Conservation (phyloP, 2,329 filamentous ascomycete genomes). For the Colletotrichum eremochloae region DNA sequence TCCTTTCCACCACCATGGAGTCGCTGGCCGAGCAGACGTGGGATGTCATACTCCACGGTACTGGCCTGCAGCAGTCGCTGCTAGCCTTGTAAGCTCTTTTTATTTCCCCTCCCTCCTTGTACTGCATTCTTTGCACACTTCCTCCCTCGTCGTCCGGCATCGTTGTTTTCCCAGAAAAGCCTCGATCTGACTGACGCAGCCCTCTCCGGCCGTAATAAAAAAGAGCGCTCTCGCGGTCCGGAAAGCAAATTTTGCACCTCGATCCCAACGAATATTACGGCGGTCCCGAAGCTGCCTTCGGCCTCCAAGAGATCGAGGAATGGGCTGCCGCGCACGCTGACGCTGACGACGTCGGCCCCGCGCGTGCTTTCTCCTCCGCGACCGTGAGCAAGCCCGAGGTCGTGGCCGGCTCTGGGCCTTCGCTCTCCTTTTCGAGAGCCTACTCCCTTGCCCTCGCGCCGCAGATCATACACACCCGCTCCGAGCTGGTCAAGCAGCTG, state of each 20-base stretch:
- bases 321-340: slow-evolving; percentile 70
- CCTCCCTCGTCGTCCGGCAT: slow-evolving; percentile 29
- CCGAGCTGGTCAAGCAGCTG: slow-evolving; percentile 80
- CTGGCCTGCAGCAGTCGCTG: slow-evolving; percentile 82
- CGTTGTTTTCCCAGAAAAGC: slow-evolving; percentile 43
- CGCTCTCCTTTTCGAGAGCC: slow-evolving; percentile 74
- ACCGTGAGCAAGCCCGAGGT: slow-evolving; percentile 54
- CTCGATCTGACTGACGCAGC: slow-evolving; percentile 80
- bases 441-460: slow-evolving; percentile 90
- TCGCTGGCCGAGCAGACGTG: slow-evolving; percentile 79
- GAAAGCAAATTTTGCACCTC: slow-evolving; percentile 91
- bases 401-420: slow-evolving; percentile 43
- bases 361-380: slow-evolving; percentile 53
- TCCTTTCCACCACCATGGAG: slow-evolving; percentile 70
- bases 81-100: slow-evolving; percentile 76
- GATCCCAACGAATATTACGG: slow-evolving; percentile 93
- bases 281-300: slow-evolving; percentile 86
- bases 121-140: slow-evolving; percentile 43
- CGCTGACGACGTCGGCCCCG: slow-evolving; percentile 44
- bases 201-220: slow-evolving; percentile 51
- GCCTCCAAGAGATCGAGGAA: slow-evolving; percentile 81
- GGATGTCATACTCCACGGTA: slow-evolving; percentile 85
- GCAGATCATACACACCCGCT: slow-evolving; percentile 87
- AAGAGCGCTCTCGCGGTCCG: slow-evolving; percentile 92
- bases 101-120: slow-evolving; percentile 45